Percentiles rank a stretch among this genome's conserved stretches.
phyloP scores from a whole-genome alignment of 257 asterid genomes.

The Solanum pinnatisectum region DNA sequence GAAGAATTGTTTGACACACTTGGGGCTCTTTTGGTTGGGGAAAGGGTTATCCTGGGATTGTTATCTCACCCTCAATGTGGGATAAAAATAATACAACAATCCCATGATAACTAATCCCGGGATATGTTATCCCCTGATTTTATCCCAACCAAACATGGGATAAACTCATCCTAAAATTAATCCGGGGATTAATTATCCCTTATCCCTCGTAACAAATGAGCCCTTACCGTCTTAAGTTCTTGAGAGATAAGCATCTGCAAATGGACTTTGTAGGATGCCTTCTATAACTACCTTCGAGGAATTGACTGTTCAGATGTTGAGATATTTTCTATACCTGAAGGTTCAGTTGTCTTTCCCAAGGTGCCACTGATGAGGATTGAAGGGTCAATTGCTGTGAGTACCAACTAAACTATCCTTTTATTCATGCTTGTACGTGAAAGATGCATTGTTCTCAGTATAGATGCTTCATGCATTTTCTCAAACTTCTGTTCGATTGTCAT shows the following conservation, averaged over 20 bases:
- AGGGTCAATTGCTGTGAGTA: conserved; percentile 94
- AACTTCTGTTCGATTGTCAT: background rate
- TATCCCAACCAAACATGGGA: background rate
- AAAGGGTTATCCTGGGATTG: background rate
- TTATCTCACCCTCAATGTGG: background rate
- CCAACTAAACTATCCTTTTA: background rate
- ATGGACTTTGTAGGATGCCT: conserved; percentile 47
- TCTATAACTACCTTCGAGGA: conserved; percentile 74
- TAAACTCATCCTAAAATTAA: background rate
- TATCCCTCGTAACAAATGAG: background rate
- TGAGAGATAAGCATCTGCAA: background rate
- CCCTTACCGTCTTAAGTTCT: background rate
- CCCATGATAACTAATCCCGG: background rate
- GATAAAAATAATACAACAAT: background rate
- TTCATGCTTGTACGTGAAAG: background rate
- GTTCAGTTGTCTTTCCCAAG: conserved; percentile 90
- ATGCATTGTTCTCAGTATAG: background rate
- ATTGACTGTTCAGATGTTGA: conserved; percentile 82
- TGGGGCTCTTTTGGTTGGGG: background rate
- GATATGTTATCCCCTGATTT: background rate
- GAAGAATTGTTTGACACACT: background rate
- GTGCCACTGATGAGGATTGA: conserved; percentile 91
- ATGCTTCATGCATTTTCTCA: background rate
- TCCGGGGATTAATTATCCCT: background rate
- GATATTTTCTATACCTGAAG: conserved; percentile 89